A percentile compares a stretch with the other conserved stretches of the same genome.
Conservation (phyloP, 2,329 filamentous ascomycete species). For the Juglanconis juglandina region DNA sequence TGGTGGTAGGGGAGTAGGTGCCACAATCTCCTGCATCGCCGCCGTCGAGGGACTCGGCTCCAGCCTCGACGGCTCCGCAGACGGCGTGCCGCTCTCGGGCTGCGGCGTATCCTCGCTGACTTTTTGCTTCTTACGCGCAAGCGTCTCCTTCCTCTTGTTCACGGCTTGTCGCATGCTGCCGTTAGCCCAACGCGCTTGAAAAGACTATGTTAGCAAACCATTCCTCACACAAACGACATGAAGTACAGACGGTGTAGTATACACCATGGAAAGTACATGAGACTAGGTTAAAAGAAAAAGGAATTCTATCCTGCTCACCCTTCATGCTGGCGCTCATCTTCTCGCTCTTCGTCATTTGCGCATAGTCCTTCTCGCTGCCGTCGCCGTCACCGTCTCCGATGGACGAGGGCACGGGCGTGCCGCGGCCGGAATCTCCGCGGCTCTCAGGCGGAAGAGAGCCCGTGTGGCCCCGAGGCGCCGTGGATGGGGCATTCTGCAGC, state of each 20-base stretch:
- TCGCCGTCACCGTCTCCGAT: constrained; percentile 32
- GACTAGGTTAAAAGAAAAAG: background rate
- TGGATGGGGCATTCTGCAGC: constrained; percentile 3
- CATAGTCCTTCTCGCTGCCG: constrained; percentile 50
- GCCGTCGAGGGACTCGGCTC: background rate
- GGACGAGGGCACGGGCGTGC: constrained; percentile 18
- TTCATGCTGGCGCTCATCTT: constrained; percentile 67
- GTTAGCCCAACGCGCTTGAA: constrained; percentile 55
- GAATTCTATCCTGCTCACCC: constrained; percentile 41
- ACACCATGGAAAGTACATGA: no score
- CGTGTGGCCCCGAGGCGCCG: background rate
- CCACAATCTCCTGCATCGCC: background rate
- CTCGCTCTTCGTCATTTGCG: constrained; percentile 61
- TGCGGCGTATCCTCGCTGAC: constrained; percentile 14
- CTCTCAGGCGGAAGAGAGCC: constrained; percentile 13
- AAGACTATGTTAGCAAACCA: background rate
- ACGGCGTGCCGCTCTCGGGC: constrained; percentile 13
- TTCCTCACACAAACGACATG: no score
- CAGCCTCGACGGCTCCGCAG: constrained; percentile 8
- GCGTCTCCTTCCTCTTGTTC: constrained; percentile 57
- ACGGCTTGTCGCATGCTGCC: constrained; percentile 60
- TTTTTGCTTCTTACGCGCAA: constrained; percentile 52
- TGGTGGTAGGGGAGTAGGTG: background rate
- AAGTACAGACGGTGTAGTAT: no score
- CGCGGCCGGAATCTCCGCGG: constrained; percentile 31